phyloP scores from a whole-genome alignment of 345 rosid genomes.

The Sonneratia caseolaris region DNA sequence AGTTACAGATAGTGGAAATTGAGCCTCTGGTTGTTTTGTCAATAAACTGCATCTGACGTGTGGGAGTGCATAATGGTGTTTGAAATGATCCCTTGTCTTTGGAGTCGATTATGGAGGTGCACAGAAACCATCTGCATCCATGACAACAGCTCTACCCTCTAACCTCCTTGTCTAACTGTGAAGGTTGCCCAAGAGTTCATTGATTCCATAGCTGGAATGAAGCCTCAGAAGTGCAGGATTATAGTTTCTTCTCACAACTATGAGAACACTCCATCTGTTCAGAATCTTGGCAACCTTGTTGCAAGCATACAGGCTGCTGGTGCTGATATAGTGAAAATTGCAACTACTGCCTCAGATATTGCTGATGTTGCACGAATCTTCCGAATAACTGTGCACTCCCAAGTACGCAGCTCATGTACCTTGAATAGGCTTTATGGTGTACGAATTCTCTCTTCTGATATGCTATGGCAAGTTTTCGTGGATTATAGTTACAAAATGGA shows the following conservation, averaged over 20 bases:
- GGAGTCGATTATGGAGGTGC: neutral
- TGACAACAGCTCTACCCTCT: neutral
- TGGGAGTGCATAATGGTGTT: neutral
- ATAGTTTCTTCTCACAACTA: conserved; percentile 88
- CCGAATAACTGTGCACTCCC: conserved; percentile 70
- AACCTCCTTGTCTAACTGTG: conserved; percentile 9
- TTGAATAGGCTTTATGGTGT: neutral
- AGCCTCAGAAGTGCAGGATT: conserved; percentile 56
- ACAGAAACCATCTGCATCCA: neutral
- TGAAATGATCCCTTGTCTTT: neutral
- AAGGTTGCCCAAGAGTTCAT: conserved; percentile 71
- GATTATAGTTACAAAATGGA: neutral
- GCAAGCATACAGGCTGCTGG: conserved; percentile 61
- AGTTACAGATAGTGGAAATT: neutral
- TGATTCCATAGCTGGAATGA: conserved; percentile 46
- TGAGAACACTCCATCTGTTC: conserved; percentile 64
- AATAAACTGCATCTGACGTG: neutral
- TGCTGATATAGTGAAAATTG: conserved; percentile 89
- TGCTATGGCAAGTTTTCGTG: neutral
- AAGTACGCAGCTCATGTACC: conserved; percentile 46
- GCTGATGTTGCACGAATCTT: conserved; percentile 81
- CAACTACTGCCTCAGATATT: conserved; percentile 76
- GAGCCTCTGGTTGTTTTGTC: neutral
- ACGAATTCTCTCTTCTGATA: neutral
- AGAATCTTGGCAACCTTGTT: conserved; percentile 72